phyloP scores from a whole-genome alignment of 116 monocot species.

The Zostera marina region DNA sequence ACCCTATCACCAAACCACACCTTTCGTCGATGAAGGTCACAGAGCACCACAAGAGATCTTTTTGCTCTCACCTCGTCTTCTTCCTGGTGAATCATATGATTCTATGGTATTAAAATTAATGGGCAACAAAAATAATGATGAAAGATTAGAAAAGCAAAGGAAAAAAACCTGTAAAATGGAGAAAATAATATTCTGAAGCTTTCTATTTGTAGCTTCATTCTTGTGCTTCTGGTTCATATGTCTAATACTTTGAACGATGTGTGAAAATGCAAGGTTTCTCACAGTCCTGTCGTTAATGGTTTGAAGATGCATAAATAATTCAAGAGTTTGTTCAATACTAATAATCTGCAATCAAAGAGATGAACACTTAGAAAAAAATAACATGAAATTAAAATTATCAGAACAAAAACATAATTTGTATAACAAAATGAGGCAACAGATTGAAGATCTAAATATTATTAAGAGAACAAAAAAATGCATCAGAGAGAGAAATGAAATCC shows the following conservation, averaged over 20 bases:
- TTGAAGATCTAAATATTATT: neutral
- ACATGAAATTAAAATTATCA: neutral
- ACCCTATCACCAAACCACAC: constrained; percentile 96
- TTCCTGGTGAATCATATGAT: constrained; percentile 20
- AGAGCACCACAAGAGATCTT: constrained; percentile 57
- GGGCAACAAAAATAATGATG: neutral
- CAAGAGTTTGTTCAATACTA: constrained; percentile 52
- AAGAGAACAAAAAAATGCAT: neutral
- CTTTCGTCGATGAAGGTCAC: constrained; percentile 84
- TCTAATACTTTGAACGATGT: constrained; percentile 66
- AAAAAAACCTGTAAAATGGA: constrained; percentile 46
- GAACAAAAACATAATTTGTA: neutral
- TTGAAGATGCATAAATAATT: constrained; percentile 91
- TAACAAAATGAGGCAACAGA: neutral
- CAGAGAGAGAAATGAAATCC: neutral
- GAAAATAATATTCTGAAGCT: constrained; percentile 60
- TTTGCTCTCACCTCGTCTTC: constrained; percentile 68
- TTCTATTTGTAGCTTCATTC: constrained; percentile 56
- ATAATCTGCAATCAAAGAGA: constrained; percentile 28
- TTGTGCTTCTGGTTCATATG: constrained; percentile 89
- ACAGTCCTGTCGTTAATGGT: constrained; percentile 46
- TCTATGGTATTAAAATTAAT: neutral
- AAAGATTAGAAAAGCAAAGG: neutral
- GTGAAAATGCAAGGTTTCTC: constrained; percentile 52
- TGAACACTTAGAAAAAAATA: neutral